Conservation (phyloP, 1,284 basidiomycete species). For the Neolentinus lepideus region DNA sequence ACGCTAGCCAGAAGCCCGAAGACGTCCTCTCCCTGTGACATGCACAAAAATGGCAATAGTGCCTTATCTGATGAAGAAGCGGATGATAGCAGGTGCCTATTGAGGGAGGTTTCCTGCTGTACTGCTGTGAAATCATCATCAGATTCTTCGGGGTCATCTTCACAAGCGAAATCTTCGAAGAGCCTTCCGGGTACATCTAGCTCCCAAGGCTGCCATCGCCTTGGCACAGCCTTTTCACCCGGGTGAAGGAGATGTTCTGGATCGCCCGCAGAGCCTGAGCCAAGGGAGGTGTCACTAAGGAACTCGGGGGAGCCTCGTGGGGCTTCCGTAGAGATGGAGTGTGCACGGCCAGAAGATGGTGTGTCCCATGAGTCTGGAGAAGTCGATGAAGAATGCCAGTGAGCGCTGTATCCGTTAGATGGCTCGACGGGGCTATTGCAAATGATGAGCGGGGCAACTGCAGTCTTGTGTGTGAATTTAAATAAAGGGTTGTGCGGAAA, state of each 20-base stretch:
- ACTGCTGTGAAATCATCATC: not conserved
- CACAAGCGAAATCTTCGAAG: not conserved
- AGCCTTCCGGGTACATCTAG: not conserved
- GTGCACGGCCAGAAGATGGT: not conserved
- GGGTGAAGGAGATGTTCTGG: not conserved
- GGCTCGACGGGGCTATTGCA: not conserved
- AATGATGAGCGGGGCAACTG: not conserved
- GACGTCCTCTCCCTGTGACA: not conserved
- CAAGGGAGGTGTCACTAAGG: too few species aligned
- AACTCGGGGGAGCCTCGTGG: not conserved
- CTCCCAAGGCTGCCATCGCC: not conserved
- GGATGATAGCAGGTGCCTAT: not conserved
- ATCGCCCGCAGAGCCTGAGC: not conserved
- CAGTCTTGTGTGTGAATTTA: not conserved
- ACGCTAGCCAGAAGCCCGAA: slow-evolving; percentile 3
- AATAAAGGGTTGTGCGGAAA: not conserved
- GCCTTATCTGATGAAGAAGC: not conserved
- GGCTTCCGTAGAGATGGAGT: not conserved
- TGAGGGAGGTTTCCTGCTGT: not conserved
- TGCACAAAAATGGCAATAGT: slow-evolving; percentile 4
- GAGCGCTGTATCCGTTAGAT: not conserved
- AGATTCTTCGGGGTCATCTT: not conserved
- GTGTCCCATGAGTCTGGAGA: not conserved
- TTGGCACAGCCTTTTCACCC: not conserved
- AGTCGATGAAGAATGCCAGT: not conserved